Evolutionary conservation across 2,329 filamentous ascomycete genomes (phyloP).

Genomic region (Escovopsis weberi): DNA sequence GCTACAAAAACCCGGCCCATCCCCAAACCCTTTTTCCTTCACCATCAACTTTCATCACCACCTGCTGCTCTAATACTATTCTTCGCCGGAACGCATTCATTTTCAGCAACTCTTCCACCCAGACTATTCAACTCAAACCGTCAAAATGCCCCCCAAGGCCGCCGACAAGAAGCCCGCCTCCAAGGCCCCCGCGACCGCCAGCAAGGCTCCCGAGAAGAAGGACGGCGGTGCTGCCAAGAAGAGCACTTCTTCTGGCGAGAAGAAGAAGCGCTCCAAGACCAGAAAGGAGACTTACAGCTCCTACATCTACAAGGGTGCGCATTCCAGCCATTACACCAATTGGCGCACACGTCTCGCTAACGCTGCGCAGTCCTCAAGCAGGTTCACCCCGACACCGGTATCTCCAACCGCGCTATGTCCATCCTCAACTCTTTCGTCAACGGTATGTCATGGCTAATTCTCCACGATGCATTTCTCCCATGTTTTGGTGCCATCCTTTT

Average conservation of each 20-base stretch:
- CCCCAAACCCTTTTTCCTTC: conserved; percentile 34
- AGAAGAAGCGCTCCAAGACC: conserved; percentile 99
- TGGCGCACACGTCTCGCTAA: conserved; percentile 3
- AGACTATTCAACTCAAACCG: conserved; percentile 11
- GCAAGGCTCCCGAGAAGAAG: conserved; percentile 81
- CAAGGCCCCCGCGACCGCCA: conserved; percentile 74
- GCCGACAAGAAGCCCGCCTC: conserved; percentile 98
- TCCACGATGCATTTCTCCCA: no score
- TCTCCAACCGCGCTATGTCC: conserved; percentile 99
- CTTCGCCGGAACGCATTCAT: conserved; percentile 6
- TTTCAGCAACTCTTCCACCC: conserved; percentile 7
- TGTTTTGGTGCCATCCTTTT: not conserved
- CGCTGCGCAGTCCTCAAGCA: conserved; percentile 77
- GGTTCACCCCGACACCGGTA: conserved; percentile 99
- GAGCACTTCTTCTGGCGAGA: conserved; percentile 88
- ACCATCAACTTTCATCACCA: conserved; percentile 30
- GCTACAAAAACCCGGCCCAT: conserved; percentile 44
- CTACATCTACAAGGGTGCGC: conserved; percentile 98
- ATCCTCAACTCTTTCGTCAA: conserved; percentile 99
- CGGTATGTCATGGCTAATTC: conserved; percentile 40
- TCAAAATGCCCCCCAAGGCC: conserved; percentile 92
- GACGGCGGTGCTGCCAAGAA: conserved; percentile 85
- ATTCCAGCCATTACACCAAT: not conserved
- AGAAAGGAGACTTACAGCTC: conserved; percentile 99
- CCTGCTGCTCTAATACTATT: conserved; percentile 19